Percentiles rank a stretch among this genome's conserved stretches.
phyloP scores from a whole-genome alignment of 106 monocot species.

The Apostasia shenzhenica region DNA sequence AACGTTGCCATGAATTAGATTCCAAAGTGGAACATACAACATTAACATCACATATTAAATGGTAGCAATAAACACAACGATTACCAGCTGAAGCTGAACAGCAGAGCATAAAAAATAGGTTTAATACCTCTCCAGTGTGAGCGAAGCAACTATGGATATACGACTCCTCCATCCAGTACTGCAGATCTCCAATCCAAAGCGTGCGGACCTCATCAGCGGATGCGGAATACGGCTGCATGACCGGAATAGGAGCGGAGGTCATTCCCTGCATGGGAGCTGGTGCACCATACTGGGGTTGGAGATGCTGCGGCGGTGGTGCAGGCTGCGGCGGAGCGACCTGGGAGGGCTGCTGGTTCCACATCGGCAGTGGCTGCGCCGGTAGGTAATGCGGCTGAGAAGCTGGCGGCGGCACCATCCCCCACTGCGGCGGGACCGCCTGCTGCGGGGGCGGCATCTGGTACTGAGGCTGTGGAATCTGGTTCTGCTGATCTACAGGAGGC shows the following conservation, averaged over 20 bases:
- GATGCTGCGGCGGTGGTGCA: conserved; percentile 14
- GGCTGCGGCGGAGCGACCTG: conserved; percentile 32
- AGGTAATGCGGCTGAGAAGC: conserved; percentile 28
- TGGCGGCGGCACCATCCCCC: conserved; percentile 10
- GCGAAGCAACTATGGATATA: conserved; percentile 52
- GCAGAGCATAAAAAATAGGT: no score
- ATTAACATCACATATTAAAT: no score
- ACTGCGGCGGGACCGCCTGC: conserved; percentile 3
- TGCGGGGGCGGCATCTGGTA: conserved; percentile 26
- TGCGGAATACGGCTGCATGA: conserved; percentile 1
- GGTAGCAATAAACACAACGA: no score
- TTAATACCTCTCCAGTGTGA: conserved; percentile 44
- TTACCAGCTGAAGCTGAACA: no score
- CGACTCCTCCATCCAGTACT: conserved; percentile 88
- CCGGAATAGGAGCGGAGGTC: not conserved
- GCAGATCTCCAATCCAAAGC: conserved; percentile 88
- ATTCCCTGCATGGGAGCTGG: not conserved
- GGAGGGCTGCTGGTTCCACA: conserved; percentile 38
- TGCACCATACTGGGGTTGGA: conserved; percentile 8
- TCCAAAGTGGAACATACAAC: no score
- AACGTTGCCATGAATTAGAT: not conserved
- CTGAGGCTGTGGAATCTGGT: conserved; percentile 24
- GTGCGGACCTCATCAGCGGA: conserved; percentile 59
- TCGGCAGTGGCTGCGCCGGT: conserved; percentile 17
- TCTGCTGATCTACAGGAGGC: conserved; percentile 29